Conservation (phyloP, 306 rosid species). For the Mucuna pruriens region DNA sequence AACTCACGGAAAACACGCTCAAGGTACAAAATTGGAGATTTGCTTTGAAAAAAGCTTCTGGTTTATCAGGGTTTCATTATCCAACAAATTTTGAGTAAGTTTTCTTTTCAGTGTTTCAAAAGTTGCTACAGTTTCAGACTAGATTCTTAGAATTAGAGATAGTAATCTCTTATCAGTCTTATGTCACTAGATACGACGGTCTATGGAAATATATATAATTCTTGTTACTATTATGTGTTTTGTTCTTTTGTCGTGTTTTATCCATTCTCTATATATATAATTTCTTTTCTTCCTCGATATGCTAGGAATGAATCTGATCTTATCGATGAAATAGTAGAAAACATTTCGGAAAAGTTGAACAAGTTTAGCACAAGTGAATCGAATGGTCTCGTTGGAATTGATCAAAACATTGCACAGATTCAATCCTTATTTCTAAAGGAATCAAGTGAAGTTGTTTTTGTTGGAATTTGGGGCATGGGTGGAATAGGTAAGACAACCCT, state of each 20-base stretch:
- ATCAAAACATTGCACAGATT: not conserved
- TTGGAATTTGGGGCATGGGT: constrained; percentile 48
- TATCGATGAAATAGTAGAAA: not conserved
- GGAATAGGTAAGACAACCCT: constrained; percentile 45
- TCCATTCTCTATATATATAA: not conserved
- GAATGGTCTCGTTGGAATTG: not conserved
- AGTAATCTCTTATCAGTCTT: no score
- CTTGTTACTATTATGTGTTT: not conserved
- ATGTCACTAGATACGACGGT: no score
- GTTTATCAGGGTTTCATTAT: no score
- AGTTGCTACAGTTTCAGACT: no score
- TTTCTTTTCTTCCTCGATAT: not conserved
- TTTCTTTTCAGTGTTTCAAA: no score
- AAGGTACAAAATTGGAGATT: no score
- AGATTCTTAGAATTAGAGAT: no score
- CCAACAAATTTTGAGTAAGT: no score
- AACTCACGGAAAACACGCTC: no score
- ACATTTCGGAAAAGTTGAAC: not conserved
- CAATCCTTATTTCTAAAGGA: not conserved
- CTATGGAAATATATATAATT: no score
- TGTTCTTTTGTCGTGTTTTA: not conserved
- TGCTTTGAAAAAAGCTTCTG: no score
- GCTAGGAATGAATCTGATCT: not conserved
- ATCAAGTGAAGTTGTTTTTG: not conserved
- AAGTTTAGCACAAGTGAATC: not conserved